phyloP scores from a whole-genome alignment of 1,284 basidiomycete genomes.

The Ceratobasidium sp. region DNA sequence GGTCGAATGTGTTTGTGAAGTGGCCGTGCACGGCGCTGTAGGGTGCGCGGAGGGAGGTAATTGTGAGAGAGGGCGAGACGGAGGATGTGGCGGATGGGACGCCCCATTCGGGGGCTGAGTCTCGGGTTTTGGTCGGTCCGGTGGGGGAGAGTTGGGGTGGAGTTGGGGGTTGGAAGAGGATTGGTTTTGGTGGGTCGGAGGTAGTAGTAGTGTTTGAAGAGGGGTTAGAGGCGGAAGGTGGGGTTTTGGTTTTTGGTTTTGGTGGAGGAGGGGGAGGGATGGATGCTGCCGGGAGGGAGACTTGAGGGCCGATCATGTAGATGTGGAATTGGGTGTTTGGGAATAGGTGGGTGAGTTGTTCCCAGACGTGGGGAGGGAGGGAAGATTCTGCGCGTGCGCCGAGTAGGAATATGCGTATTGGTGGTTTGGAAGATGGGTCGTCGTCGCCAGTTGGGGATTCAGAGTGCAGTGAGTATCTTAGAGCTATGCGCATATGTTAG shows the following conservation, averaged over 20 bases:
- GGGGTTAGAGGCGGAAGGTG: slow-evolving; percentile 72
- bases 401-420: slow-evolving; percentile 94
- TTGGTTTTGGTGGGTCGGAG: slow-evolving; percentile 62
- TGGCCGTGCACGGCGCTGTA: slow-evolving; percentile 93
- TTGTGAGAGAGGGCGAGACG: slow-evolving; percentile 86
- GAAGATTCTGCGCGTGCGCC: slow-evolving; percentile 97
- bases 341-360: slow-evolving; percentile 94
- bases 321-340: slow-evolving; percentile 93
- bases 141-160: slow-evolving; percentile 16
- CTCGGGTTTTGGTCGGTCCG: slow-evolving; percentile 64
- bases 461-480: slow-evolving; percentile 91
- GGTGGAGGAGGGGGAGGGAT: slow-evolving; percentile 50
- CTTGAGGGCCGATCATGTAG: slow-evolving; percentile 97
- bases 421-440: slow-evolving; percentile 77
- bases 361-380: slow-evolving; percentile 94
- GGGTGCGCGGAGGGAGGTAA: slow-evolving; percentile 89
- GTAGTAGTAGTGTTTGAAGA: too few species aligned
- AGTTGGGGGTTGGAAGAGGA: slow-evolving; percentile 34
- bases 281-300: slow-evolving; percentile 78
- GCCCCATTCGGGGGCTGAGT: slow-evolving; percentile 82
- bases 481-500: slow-evolving; percentile 66
- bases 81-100: slow-evolving; percentile 93
- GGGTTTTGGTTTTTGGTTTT: slow-evolving; percentile 20
- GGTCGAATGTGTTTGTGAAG: slow-evolving; percentile 93
- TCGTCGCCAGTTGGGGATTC: slow-evolving; percentile 68